phyloP scores from a whole-genome alignment of 2,329 filamentous ascomycete genomes.

The Sporothrix pseudoabietina region DNA sequence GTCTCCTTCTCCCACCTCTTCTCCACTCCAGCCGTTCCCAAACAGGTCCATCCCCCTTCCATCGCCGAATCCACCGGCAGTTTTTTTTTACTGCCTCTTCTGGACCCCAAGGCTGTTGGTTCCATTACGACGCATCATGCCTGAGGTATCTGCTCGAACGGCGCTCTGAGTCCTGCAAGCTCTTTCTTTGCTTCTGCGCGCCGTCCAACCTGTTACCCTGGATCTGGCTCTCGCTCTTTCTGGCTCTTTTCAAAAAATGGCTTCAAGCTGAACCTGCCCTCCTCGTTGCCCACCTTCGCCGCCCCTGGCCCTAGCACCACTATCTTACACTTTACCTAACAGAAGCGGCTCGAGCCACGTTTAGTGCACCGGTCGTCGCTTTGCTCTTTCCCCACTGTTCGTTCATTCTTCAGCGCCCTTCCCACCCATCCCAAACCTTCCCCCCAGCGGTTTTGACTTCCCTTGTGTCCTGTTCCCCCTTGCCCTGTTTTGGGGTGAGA shows the following conservation, averaged over 20 bases:
- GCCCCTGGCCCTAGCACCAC: constrained; percentile 25
- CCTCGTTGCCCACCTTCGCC: neutral
- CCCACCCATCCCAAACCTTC: constrained; percentile 28
- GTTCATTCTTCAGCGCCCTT: constrained; percentile 28
- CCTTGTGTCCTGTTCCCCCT: neutral
- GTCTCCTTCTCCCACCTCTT: neutral
- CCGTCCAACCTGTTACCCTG: neutral
- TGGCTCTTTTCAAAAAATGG: neutral
- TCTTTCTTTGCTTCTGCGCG: neutral
- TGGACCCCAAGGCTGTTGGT: neutral
- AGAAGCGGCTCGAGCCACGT: constrained; percentile 33
- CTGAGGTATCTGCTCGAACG: neutral
- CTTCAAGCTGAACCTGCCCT: neutral
- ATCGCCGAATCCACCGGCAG: constrained; percentile 21
- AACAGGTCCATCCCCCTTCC: constrained; percentile 31
- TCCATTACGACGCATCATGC: constrained; percentile 11
- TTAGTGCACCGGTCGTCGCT: constrained; percentile 21
- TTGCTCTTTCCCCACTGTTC: constrained; percentile 28
- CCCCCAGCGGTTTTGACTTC: neutral
- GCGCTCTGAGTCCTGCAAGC: neutral
- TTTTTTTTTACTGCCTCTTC: constrained; percentile 9
- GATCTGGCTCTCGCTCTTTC: neutral
- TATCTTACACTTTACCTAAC: constrained; percentile 28
- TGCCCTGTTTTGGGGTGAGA: constrained; percentile 7
- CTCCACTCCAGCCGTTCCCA: constrained; percentile 28